Evolutionary conservation across 176 grass and related monocot species (phyloP), one percentile per base, ranked within the genome.

Genomic region (Avena eriantha): DNA sequence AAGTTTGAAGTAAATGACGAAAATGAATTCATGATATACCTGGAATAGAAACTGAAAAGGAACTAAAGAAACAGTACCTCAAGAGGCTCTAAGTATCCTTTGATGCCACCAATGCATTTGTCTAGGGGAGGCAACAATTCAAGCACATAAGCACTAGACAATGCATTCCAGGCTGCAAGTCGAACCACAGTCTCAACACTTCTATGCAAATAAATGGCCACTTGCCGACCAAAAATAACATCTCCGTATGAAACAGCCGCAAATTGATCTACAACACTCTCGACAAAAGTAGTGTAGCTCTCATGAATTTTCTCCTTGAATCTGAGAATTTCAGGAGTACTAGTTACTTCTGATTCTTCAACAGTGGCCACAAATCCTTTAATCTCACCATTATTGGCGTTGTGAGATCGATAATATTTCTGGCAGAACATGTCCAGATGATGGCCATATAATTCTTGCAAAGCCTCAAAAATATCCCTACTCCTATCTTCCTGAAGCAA

Each of bases 231-330:
- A 87, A 90, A 96, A 56, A 93, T 80, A 64, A 63, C 41, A 84
- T 99, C 94, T 58, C 97, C 97, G 85, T 91, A 99, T 63, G 97
- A 96, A 53, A 94, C 88, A 48, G 85, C 94, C 79, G 90, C 86
- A 66, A 96, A 96, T 85, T 98, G 97, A 61, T 96, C 97, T 50
- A 90, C 80, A 21, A 94, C 76, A 85, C 87, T 81, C 82, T 94
- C 97, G 39, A 94, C 56, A 87, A 96, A 98, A 93, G 97, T 96
- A 73, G 85, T 87, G 69, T 98, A 98, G 77, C 88, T 98, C 51
- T 80, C 97, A 88, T 94, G 92, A 88, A 98, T 91, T 89, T 86
- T 88, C 80, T 90, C 90, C 77, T 94, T 66, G 68, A 98, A 98
- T 74, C 85, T 89, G 83, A 98, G 94, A 85, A 91, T 82, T 85